A percentile compares a stretch with the other conserved stretches of the same genome.
These are phyloP conservation scores for Nakazawaea laoshanensis DNA, from an alignment of 805 yeast genomes.

Conservation along the genomic window DNA sequence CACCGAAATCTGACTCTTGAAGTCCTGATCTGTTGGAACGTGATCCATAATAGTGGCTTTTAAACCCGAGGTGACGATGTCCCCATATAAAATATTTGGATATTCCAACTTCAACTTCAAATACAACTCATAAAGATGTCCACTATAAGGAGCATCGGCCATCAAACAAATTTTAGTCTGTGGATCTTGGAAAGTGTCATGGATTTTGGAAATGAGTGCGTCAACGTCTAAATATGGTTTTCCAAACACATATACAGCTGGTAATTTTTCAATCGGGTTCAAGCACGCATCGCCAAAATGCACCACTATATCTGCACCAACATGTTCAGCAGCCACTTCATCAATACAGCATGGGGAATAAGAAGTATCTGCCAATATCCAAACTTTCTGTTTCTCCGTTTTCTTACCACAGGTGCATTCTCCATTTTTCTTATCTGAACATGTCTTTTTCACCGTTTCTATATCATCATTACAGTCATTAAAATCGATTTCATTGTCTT, in stretches of 20 bases:
- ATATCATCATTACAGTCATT: constrained; percentile 13
- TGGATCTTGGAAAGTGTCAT: constrained; percentile 27
- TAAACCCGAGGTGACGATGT: constrained; percentile 24
- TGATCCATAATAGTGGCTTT: constrained; percentile 20
- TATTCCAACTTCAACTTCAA: constrained; percentile 22
- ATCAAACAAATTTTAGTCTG: constrained; percentile 47
- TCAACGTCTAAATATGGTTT: constrained; percentile 45
- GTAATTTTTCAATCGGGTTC: constrained; percentile 65
- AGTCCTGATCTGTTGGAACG: constrained; percentile 2
- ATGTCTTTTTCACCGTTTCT: constrained; percentile 12
- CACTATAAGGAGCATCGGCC: constrained; percentile 67
- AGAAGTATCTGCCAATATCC: constrained; percentile 92
- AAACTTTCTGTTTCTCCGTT: constrained; percentile 30
- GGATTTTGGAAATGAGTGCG: constrained; percentile 29
- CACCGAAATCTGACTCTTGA: constrained; percentile 11
- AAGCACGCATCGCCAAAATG: constrained; percentile 96
- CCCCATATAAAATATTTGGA: constrained; percentile 28
- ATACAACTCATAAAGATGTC: constrained; percentile 32
- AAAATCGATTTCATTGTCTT: constrained; percentile 3
- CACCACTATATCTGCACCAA: constrained; percentile 71
- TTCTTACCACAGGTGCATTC: constrained; percentile 21
- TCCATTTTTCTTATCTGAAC: constrained; percentile 10
- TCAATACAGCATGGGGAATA: constrained; percentile 95
- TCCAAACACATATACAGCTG: constrained; percentile 77
- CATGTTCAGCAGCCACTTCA: constrained; percentile 95